Evolutionary conservation across 371 early-diverging fungal genomes (phyloP), one percentile per base, ranked within the genome.

Genomic region (Apophysomyces ossiformis): DNA sequence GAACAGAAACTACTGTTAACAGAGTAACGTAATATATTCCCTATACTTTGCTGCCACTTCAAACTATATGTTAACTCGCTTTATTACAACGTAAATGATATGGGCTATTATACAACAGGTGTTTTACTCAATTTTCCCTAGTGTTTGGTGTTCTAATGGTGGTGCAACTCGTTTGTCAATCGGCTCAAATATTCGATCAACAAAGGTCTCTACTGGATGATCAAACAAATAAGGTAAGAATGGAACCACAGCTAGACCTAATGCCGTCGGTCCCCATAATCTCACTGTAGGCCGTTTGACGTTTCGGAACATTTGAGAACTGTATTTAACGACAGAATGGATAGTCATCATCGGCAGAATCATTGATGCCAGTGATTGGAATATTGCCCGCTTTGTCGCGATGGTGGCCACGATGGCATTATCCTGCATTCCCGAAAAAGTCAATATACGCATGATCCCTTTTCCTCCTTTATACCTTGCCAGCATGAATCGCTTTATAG

Each of bases 321-420:
- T 80, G 39, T 86, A 85, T 69, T 91, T 89, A 26, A 93, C 93
- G n/a, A 87, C 77, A 0, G 86, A 81, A 72, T 93, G 93, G 50
- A 93, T 89, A 0, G 92, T 90, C 45, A 89, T 62, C 62, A 89
- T 89, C 2, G 93, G 93, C 35, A 90, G 71, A n/a, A 85, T 67
- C 85, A 93, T 82, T 57, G 87, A 87, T 7, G 92, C 93, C 50
- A 89, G 71, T 7, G 87, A 81, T 66, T 93, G 92, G 70, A 93
- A 93, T 50, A 88, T 71, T 62, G 86, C 81, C 32, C 93, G 80
- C 66, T 93, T 87, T 26, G 88, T 71, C 12, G 85, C 79, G 8
- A 85, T 83, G 35, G 87, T 75, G 12, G 83, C 83, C n/a, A 88
- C 68, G 37, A 78, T 85, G 0, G 76, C 69, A 45, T 74, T 76